Evolutionary conservation across 2,329 filamentous ascomycete genomes (phyloP), one percentile per base, ranked within the genome.

Genomic region (Pseudogymnoascus sp.): DNA sequence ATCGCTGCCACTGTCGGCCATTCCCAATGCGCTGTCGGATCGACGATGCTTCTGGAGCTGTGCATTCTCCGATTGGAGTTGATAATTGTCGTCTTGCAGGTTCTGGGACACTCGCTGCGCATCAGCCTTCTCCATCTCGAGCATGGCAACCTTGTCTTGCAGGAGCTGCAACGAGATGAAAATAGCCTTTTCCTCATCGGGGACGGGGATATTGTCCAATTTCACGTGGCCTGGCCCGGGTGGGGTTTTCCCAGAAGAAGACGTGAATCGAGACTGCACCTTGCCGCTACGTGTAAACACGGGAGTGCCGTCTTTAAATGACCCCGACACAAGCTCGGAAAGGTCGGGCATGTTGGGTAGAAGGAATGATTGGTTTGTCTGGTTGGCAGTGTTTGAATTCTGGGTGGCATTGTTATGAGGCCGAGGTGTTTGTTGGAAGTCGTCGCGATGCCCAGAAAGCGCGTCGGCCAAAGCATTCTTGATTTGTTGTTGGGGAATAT

Each of bases 101-200:
- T 81, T 78, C 53, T 82, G 78, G 14, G 82, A 72, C 64, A 74
- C 77, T 67, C 74, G 77, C 64, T 83, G 80, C 5, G 74, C 72
- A 60, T 82, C 78, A 6, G 78, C 78, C 62, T 83, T 84, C 65
- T 83, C 81, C 61, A 76, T 74, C 68, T 88, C 84, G 56, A 87
- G 75, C 60, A 82, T 77, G 0, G 78, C 75, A 41, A 86, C 78
- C 69, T 82, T 84, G 43, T 85, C 83, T 66, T 85, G 80, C 10
- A 87, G 73, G 16, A 84, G 73, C 61, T 84, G 79, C 14, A 88
- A 75, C 10, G 83, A 84, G n/a, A 82, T 78, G 68, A 85, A 85
- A 59, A 88, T 80, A 2, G 81, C 81, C 71, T 87, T 85, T 66
- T 88, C 85, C 59, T 88, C 84, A 11, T 82, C 78, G 0, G 84